Evolutionary conservation across 2,329 filamentous ascomycete species (phyloP), one percentile per base, ranked within the genome.

Genomic region (Tolypocladium ophioglossoides): DNA sequence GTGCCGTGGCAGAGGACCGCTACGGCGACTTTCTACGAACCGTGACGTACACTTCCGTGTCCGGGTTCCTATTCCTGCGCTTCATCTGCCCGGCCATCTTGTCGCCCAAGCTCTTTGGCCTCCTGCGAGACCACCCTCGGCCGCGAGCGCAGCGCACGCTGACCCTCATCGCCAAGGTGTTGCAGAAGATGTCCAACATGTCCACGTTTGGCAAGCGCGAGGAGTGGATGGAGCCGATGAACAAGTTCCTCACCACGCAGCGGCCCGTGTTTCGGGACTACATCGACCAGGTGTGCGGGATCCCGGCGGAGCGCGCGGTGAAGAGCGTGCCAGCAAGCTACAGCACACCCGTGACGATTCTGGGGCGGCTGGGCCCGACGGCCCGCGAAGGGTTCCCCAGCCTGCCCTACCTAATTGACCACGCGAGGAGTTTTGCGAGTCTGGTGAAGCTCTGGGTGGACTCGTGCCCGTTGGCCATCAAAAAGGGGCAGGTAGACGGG

Each of bases 141-240:
- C 82, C 85, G 30, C 85, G 85, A 52, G 89, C 91, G 12, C 89
- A 95, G 66, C 84, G 92, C 44, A 95, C 91, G 0, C 78, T 96
- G 52, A 96, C 92, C 0, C 78, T 97, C 51, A 91, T 97, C 56
- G 90, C 92, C 27, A 97, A 97, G 70, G 89, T 88, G 1, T 75
- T 97, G 10, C 91, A 96, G 70, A 91, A 90, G 18, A 78, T 97
- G 55, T 90, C 91, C 20, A 96, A 96, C 67, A 79, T 96, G 71
- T 89, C 89, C 2, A 90, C 84, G 0, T 96, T 96, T 66, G 92
- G 92, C 41, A 91, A 88, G 65, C 95, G 96, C 67, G 92, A 97
- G 69, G 84, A 87, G n/a, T 97, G 91, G 90, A 96, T 97, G 91
- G 91, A 96, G 71, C 91, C 91, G 0, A 97, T 97, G 92, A 97